phyloP scores from a whole-genome alignment of 169 alveolate genomes.

The Cystoisospora suis region DNA sequence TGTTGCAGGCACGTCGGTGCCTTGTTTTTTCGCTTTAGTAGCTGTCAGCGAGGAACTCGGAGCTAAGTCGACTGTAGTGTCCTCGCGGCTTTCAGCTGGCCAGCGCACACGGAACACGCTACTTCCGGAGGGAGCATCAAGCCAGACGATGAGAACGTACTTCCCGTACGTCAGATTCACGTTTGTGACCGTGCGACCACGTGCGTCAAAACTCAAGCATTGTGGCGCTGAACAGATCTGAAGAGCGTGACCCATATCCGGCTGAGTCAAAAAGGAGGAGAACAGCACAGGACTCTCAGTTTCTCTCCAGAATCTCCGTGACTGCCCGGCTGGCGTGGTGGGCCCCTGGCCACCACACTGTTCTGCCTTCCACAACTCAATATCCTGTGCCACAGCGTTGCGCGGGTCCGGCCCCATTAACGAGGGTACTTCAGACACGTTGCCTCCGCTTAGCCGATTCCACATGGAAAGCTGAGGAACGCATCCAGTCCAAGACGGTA shows the following conservation, averaged over 20 bases:
- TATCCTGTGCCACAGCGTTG: background rate
- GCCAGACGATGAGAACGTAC: slow-evolving; percentile 8
- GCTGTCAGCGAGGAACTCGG: background rate
- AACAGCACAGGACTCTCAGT: background rate
- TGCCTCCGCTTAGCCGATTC: background rate
- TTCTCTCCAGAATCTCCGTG: background rate
- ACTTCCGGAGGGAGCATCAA: background rate
- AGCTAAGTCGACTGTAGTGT: background rate
- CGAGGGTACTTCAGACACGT: background rate
- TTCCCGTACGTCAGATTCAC: background rate
- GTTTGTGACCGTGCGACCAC: background rate
- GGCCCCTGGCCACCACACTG: background rate
- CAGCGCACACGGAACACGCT: slow-evolving; percentile 16
- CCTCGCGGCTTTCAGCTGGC: background rate
- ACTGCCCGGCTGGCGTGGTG: background rate
- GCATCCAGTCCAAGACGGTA: background rate
- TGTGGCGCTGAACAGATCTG: background rate
- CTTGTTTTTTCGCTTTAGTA: background rate
- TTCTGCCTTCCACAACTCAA: background rate
- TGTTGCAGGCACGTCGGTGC: background rate
- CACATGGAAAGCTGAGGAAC: background rate
- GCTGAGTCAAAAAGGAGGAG: background rate
- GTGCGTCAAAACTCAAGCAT: background rate
- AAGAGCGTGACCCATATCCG: background rate
- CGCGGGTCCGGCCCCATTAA: slow-evolving; percentile 10